Conservation (phyloP, 768 basidiomycete genomes). For the Podaxis sp. region DNA sequence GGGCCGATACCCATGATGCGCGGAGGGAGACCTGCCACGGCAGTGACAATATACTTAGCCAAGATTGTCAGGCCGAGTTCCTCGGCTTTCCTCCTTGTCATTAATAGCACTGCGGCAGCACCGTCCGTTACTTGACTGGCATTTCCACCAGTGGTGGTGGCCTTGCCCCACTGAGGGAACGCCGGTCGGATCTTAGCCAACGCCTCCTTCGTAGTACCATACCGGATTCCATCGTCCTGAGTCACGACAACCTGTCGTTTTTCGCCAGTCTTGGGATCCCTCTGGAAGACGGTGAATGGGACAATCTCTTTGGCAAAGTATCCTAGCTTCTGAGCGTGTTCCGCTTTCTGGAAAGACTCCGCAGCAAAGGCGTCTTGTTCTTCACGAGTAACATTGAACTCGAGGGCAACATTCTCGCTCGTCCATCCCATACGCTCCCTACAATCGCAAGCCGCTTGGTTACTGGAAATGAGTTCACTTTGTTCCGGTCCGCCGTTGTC, state of each 20-base stretch:
- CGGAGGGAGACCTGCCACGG: conserved; percentile 67
- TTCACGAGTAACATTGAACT: conserved; percentile 67
- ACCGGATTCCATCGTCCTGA: conserved; percentile 76
- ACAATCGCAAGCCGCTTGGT: conserved; percentile 57
- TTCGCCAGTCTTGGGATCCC: conserved; percentile 50
- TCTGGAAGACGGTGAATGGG: conserved; percentile 64
- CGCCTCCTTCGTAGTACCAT: conserved; percentile 63
- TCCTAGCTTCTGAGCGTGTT: conserved; percentile 64
- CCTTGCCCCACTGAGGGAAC: conserved; percentile 79
- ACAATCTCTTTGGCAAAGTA: conserved; percentile 68
- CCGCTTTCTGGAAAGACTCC: conserved; percentile 73
- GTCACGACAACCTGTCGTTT: conserved; percentile 49
- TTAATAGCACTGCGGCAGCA: conserved; percentile 75
- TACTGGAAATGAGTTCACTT: conserved; percentile 56
- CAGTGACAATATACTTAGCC: conserved; percentile 76
- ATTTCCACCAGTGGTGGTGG: conserved; percentile 78
- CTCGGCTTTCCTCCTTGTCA: conserved; percentile 77
- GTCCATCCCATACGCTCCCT: conserved; percentile 85
- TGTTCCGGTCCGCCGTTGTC: conserved; percentile 58
- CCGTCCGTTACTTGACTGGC: conserved; percentile 85
- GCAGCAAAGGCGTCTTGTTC: conserved; percentile 77
- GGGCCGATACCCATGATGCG: conserved; percentile 91
- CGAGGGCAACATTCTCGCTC: conserved; percentile 77
- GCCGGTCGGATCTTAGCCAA: conserved; percentile 66
- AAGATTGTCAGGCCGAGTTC: conserved; percentile 67